phyloP scores from a whole-genome alignment of 176 grass and related monocot species.

The Melocanna baccifera region DNA sequence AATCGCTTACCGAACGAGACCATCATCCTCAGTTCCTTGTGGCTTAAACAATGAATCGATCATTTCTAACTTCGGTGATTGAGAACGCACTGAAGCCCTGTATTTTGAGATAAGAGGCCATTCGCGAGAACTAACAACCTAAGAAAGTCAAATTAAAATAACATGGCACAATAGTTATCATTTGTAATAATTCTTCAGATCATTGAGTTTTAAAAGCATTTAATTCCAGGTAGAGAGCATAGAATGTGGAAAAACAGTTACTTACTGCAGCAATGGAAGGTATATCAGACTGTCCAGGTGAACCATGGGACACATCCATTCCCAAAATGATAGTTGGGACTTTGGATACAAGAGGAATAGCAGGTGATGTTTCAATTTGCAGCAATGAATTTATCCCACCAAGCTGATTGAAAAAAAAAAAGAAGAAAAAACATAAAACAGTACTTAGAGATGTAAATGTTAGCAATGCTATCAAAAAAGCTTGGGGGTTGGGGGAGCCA shows the following conservation, averaged over 20 bases:
- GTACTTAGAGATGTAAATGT: neutral
- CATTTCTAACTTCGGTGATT: slow-evolving; percentile 82
- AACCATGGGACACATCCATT: slow-evolving; percentile 87
- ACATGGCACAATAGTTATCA: neutral
- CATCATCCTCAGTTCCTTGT: slow-evolving; percentile 47
- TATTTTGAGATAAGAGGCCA: slow-evolving; percentile 91
- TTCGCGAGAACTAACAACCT: slow-evolving; percentile 88
- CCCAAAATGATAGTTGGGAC: slow-evolving; percentile 71
- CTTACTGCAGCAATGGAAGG: slow-evolving; percentile 86
- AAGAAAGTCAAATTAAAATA: neutral
- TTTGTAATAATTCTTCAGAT: neutral
- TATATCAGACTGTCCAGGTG: slow-evolving; percentile 76
- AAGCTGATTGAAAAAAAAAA: slow-evolving; percentile 40
- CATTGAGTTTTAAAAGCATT: neutral
- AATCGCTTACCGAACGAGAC: slow-evolving; percentile 50
- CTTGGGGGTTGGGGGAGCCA: neutral
- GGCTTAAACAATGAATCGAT: slow-evolving; percentile 87
- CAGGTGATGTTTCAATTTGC: slow-evolving; percentile 46
- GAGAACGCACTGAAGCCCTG: slow-evolving; percentile 78
- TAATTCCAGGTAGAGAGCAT: neutral
- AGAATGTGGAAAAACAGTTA: neutral
- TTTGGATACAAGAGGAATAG: slow-evolving; percentile 70
- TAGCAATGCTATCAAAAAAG: neutral
- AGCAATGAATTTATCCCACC: slow-evolving; percentile 83
- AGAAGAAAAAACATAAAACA: neutral